Evolutionary conservation across 2,329 filamentous ascomycete species (phyloP).

Genomic region (Phaeosphaeria sp.): DNA sequence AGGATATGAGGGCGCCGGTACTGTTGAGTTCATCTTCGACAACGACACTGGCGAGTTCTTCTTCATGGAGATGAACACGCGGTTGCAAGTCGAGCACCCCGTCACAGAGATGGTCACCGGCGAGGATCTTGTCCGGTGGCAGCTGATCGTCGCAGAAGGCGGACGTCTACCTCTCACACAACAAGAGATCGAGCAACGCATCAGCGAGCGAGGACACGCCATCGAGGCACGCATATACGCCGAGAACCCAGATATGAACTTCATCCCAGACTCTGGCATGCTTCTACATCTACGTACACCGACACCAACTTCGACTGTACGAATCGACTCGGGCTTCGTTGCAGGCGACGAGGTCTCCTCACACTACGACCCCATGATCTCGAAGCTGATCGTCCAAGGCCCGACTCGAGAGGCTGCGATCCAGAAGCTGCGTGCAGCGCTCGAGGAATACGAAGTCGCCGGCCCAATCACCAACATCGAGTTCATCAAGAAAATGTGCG

Average conservation of each 20-base stretch:
- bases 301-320: slow-evolving; percentile 70
- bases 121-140: slow-evolving; percentile 90
- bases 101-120: slow-evolving; percentile 84
- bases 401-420: slow-evolving; percentile 80
- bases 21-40: slow-evolving; percentile 74
- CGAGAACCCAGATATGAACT: slow-evolving; percentile 89
- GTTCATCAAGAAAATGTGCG: slow-evolving; percentile 88
- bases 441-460: slow-evolving; percentile 90
- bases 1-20: slow-evolving; percentile 70
- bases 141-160: slow-evolving; percentile 83
- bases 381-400: slow-evolving; percentile 92
- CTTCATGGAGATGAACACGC: slow-evolving; percentile 78
- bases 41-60: slow-evolving; percentile 71
- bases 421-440: slow-evolving; percentile 77
- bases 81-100: slow-evolving; percentile 95
- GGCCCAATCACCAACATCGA: slow-evolving; percentile 95
- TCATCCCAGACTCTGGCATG: slow-evolving; percentile 91
- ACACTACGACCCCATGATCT: slow-evolving; percentile 98
- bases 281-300: slow-evolving; percentile 85
- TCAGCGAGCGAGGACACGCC: slow-evolving; percentile 78
- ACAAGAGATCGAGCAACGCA: slow-evolving; percentile 70
- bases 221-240: slow-evolving; percentile 98
- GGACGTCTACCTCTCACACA: slow-evolving; percentile 71
- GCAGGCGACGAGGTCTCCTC: slow-evolving; percentile 91
- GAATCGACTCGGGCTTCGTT: slow-evolving; percentile 92